Evolutionary conservation across 2,329 filamentous ascomycete genomes (phyloP), one percentile per base, ranked within the genome.

Genomic region (Colletotrichum destructivum): DNA sequence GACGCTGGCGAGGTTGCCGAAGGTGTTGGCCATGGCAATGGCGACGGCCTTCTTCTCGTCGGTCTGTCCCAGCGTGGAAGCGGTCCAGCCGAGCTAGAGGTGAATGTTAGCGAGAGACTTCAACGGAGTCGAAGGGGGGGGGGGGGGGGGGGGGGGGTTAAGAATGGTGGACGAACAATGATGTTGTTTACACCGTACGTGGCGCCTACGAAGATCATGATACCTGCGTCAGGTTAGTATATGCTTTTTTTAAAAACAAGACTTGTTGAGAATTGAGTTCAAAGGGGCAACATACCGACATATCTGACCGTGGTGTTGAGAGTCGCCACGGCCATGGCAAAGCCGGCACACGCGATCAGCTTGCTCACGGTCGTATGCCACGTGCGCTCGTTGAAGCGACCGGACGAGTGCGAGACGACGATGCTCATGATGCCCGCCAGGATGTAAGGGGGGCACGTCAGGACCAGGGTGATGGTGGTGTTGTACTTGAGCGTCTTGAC

Each of bases 291-390:
- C 46, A 21, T 49, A 23, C 77, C 75, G 21, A 70, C 44, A 15
- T 64, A 69, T 31, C 66, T 62, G 4, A 56, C 73, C 6, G 64
- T 54, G 0, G 68, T 66, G 38, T 73, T 73, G n/a, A 70, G 38
- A 59, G 69, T 82, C 62, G 64, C 79, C 60, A 44, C 78, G 72
- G 61, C 76, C 47, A 75, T 70, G 31, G 60, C 60, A 47, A 63
- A 67, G 4, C 71, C 67, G 78, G 82, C n/a, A 2, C 84, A 79
- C 0, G 84, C 84, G 23, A 83, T 69, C 2, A 77, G 52, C 66
- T 86, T 85, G 18, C 81, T 81, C 11, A 80, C 70, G 1, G 84
- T 86, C 31, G 84, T 82, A 68, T 87, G 85, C 83, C 83, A 86
- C 1, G 84, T 86, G 31, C 84, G 80, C 71, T 87, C 85, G 66